Base-by-base conservation (phyloP, 2,329 filamentous ascomycete species). In the Aspergillus cejpii region DNA sequence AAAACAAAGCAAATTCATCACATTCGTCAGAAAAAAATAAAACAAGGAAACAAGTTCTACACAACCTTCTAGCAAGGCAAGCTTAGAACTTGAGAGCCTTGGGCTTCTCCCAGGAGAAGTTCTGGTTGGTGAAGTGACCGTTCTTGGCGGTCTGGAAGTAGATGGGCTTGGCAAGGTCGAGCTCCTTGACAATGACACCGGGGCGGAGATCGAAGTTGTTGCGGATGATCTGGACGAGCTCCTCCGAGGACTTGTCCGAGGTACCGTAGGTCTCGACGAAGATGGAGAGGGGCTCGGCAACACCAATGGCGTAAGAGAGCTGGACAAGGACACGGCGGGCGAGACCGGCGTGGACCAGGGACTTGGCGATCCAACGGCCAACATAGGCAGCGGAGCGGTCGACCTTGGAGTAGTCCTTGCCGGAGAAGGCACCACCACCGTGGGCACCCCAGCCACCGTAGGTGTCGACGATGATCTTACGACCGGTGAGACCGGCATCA, bases 341-440 rank as follows among this genome's bases (percentile, higher is more conserved):
- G 52, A 98, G 85, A 63, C 85, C 84, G 61, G 91, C 86, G 63
- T 83, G 75, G 60, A 98, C 87, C 56, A 98, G 81, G 33, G 92
- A 98, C 82, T 98, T 98, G 76, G 92, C 92, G 71, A 98, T 90
- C 92, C 92, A 98, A 70, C 92, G 89, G 60, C 81, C 90, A 60
- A 97, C 83, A 77, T 98, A 98, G 66, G 92, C 92, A 58, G 92
- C 92, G 43, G 92, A 97, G 63, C 92, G 87, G 71, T 98, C 92
- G 74, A 98, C 92, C 83, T 98, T 98, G 81, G 89, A 96, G 83
- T 96, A 98, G 74, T 98, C 92, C 85, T 98, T 98, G 66, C 92
- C 92, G 64, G 92, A 97, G 86, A 98, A 98, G 72, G 92, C 92
- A 85, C 92, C 92, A 79, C 92, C 92, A 80, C 92, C 92, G 80